Evolutionary conservation across 176 grass and related monocot genomes (phyloP).

Genomic region (Secale cereale): DNA sequence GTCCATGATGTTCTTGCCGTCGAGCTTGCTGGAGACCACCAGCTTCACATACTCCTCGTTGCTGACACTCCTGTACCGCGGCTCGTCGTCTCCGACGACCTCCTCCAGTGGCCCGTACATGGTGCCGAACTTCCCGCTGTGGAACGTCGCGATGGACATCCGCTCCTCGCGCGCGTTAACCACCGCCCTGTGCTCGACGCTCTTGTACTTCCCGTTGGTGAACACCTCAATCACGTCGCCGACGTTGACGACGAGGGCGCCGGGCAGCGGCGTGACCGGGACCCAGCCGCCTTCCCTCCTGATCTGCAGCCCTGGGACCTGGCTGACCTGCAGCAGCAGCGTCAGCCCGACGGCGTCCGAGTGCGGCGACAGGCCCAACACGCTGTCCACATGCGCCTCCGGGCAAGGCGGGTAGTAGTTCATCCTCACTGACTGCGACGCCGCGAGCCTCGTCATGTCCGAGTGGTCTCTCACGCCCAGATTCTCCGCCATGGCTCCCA

Average conservation of each 20-base stretch:
- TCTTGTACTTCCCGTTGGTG: constrained; percentile 52
- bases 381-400: constrained; percentile 28
- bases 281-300: constrained; percentile 26
- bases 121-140: constrained; percentile 22
- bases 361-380: constrained; percentile 57
- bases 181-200: constrained; percentile 61
- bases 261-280: constrained; percentile 30
- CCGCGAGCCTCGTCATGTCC: constrained; percentile 19
- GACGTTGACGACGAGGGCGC: constrained; percentile 52
- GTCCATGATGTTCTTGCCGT: constrained; percentile 63
- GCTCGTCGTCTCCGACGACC: constrained; percentile 14
- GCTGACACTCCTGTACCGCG: constrained; percentile 25
- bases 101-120: constrained; percentile 39
- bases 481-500: constrained; percentile 39
- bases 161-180: constrained; percentile 29
- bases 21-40: constrained; percentile 41
- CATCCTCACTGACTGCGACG: constrained; percentile 23
- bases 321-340: constrained; percentile 52
- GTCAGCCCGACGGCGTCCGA: constrained; percentile 50
- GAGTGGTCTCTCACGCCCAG: background rate
- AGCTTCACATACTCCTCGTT: constrained; percentile 45
- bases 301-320: constrained; percentile 46
- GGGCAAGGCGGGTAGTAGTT: constrained; percentile 55
- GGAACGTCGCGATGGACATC: constrained; percentile 55
- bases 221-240: constrained; percentile 60